Evolutionary conservation across 768 basidiomycete species (phyloP), one percentile per base, ranked within the genome.

Genomic region (Macrocybe gigantea): DNA sequence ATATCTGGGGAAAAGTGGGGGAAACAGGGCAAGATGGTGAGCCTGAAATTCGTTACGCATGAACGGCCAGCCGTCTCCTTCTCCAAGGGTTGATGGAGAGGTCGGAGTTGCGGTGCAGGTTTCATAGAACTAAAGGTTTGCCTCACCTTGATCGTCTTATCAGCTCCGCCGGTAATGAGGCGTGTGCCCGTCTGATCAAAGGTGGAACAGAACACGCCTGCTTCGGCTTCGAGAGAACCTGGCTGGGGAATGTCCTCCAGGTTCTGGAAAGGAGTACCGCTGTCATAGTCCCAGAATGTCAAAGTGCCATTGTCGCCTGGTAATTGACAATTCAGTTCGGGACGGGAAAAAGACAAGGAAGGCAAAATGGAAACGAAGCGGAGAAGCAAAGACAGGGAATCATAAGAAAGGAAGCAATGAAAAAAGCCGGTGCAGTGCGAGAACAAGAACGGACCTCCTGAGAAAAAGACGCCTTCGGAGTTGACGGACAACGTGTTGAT

Each of bases 211-310:
- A 96, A 97, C 8, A 96, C 80, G 48, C 95, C 95, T 0, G 95
- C 85, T 67, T 99, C 96, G 0, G 95, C 95, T 60, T 99, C 95
- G 33, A 99, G 79, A 33, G 91, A 94, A n/a, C 96, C 96, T 0
- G 95, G 93, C 60, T 98, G 96, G 1, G 94, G 93, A 3, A 93
- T 77, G 60, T 97, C 94, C 44, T 93, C 88, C 69, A 93, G 64
- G 48, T 89, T 87, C 64, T 97, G 95, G 78, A 97, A 98, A 6
- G 95, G 88, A 34, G 88, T 83, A 9, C 96, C 96, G 1, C 93
- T 93, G 49, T 88, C 72, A 61, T 92, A 98, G 64, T 98, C 95
- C 95, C 94, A 98, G 58, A 94, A 77, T 0, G 87, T 87, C 22
- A 95, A 69, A 1, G 89, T 80, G 4, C 95, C 95, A 56, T 97